A percentile compares a stretch with the other conserved stretches of the same genome.
Conservation (phyloP, 345 rosid species). For the Euclidium syriacum region DNA sequence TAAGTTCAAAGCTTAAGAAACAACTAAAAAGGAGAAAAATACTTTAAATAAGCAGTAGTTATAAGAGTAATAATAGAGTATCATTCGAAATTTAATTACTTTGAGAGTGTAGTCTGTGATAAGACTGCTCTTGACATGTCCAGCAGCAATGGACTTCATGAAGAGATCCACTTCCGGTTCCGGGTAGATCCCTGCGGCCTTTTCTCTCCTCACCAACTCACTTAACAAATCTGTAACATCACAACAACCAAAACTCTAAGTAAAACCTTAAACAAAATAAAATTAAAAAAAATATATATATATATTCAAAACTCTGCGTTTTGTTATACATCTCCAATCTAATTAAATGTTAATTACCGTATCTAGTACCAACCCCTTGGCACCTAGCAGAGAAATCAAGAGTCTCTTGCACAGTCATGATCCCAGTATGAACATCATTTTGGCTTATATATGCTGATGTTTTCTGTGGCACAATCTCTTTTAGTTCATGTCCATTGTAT, state of each 20-base stretch:
- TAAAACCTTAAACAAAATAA: too few relatives aligned
- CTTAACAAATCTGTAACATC: conserved; percentile 48
- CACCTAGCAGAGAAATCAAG: conserved; percentile 93
- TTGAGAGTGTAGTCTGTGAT: conserved; percentile 88
- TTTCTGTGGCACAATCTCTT: conserved; percentile 76
- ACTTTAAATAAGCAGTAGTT: neutral
- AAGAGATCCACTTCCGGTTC: conserved; percentile 85
- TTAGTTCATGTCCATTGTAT: conserved; percentile 62
- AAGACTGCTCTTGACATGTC: conserved; percentile 69
- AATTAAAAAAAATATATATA: too few relatives aligned
- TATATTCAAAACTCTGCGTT: neutral
- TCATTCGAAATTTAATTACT: too few relatives aligned
- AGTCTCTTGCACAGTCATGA: conserved; percentile 89
- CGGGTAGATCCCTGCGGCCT: conserved; percentile 66
- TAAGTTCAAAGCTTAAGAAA: too few relatives aligned
- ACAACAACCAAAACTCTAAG: too few relatives aligned
- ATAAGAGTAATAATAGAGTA: too few relatives aligned
- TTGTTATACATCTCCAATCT: neutral
- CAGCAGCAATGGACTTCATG: conserved; percentile 89
- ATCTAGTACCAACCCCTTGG: conserved; percentile 84
- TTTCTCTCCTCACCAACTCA: conserved; percentile 81
- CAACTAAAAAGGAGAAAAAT: neutral
- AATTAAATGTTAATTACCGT: conserved; percentile 42
- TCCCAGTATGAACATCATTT: conserved; percentile 85
- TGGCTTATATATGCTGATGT: conserved; percentile 93